Evolutionary conservation across 129 eudicot genomes (phyloP), one percentile per base, ranked within the genome.

Genomic region (Gnaphalium uliginosum): DNA sequence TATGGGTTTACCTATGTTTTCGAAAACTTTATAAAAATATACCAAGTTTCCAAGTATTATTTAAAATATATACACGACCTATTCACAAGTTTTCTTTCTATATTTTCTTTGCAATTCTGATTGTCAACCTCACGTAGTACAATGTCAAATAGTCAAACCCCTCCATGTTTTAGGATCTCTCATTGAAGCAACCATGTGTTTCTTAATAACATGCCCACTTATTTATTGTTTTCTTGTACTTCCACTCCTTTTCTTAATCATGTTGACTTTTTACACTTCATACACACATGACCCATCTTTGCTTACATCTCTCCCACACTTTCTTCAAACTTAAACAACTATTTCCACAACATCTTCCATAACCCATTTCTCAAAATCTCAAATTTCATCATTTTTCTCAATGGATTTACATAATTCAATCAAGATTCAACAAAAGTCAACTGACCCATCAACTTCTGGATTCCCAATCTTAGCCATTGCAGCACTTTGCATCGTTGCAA

Each of bases 401-500:
- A 76, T 86, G 89, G 85, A 78, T 72, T 22, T 79, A 54, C 84
- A 68, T 33, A 26, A 76, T 51, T 81, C 88, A 68, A 54, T 80
- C 84, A 84, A 79, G 56, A 74, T 68, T 78, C 85, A 69, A 17
- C 85, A 78, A 53, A 74, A 79, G 53, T 29, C 83, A 63, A 18
- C 82, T 14, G 11, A 82, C 4, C 48, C 77, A 61, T 81, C 89
- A 29, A 73, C 39, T 78, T 53, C 84, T 22, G 79, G 85, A 1
- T 90, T 92, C 80, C 98, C 98, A 32, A 78, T 92, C 9, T 51
- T 91, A 68, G 94, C 91, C 65, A 68, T 89, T 56, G 92, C 90
- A 30, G 66, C 87, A 8, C 68, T 93, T 32, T 88, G 96, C 43
- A 88, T 93, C 25, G 77, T 86, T 69, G 92, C 89, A 64, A 84